phyloP scores from a whole-genome alignment of 352 stramenopile species.

The Globisporangium polare region DNA sequence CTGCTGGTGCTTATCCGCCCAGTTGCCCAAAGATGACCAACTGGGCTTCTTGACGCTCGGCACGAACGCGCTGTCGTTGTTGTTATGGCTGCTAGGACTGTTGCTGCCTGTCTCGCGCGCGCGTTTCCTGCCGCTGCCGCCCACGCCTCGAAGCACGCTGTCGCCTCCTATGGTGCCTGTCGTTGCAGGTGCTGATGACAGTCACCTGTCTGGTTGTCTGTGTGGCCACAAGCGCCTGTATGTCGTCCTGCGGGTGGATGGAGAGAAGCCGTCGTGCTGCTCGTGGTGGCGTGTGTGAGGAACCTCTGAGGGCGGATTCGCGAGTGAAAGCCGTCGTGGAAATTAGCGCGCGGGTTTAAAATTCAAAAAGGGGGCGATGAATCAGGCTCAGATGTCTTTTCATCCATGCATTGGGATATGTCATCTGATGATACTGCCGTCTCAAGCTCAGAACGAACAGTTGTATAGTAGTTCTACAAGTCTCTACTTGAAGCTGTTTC shows the following conservation, averaged over 20 bases:
- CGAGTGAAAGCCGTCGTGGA: background rate
- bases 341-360: slow-evolving; percentile 9
- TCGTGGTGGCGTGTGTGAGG: background rate
- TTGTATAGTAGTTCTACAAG: no score
- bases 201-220: background rate
- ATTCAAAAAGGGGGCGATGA: slow-evolving; percentile 5
- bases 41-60: slow-evolving; percentile 27
- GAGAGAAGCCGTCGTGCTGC: slow-evolving; percentile 1
- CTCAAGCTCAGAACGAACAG: no score
- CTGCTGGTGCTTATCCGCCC: slow-evolving; percentile 7
- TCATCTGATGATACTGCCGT: no score
- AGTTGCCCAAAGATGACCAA: slow-evolving; percentile 4
- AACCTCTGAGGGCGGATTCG: slow-evolving; percentile 8
- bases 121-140: slow-evolving; percentile 27
- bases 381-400: background rate
- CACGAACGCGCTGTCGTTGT: slow-evolving; percentile 8
- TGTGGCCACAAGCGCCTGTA: background rate
- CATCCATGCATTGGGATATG: no score
- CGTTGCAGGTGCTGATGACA: background rate
- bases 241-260: background rate
- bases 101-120: slow-evolving; percentile 22
- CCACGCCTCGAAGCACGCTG: slow-evolving; percentile 5
- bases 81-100: background rate
- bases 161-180: slow-evolving; percentile 11
- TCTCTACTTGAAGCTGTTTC: no score